Evolutionary conservation across 768 basidiomycete genomes (phyloP).

Genomic region (Mycena vitilis): DNA sequence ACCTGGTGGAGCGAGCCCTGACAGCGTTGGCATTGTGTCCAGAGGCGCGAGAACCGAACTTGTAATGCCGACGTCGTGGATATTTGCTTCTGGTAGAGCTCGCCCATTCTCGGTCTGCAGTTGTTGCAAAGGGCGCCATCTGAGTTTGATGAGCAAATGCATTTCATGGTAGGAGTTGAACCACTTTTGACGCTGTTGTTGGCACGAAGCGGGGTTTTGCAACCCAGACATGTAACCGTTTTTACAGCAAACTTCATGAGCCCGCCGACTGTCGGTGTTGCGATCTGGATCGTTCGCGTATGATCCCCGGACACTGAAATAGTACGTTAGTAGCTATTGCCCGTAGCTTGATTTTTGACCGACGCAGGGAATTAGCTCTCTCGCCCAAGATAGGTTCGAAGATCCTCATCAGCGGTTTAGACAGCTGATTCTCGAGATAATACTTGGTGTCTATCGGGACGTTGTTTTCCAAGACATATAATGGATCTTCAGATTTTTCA

Average conservation of each 20-base stretch:
- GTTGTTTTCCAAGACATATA: conserved; percentile 98
- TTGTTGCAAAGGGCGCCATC: conserved; percentile 96
- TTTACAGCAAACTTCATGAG: conserved; percentile 99
- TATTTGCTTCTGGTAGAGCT: conserved; percentile 94
- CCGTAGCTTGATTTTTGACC: conserved; percentile 43
- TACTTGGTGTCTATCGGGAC: conserved; percentile 98
- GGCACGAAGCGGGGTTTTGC: conserved; percentile 86
- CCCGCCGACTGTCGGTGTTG: conserved; percentile 95
- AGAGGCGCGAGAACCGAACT: conserved; percentile 92
- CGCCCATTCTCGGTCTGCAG: conserved; percentile 86
- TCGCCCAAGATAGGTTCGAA: conserved; percentile 98
- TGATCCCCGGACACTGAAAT: conserved; percentile 92
- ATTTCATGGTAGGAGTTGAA: conserved; percentile 36
- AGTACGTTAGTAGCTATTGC: conserved; percentile 16
- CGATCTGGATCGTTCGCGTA: conserved; percentile 94
- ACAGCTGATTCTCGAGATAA: conserved; percentile 97
- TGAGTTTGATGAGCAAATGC: conserved; percentile 42
- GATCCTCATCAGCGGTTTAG: conserved; percentile 96
- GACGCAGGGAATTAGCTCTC: conserved; percentile 85
- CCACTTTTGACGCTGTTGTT: conserved; percentile 81
- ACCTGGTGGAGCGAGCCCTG: conserved; percentile 98
- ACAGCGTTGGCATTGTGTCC: conserved; percentile 99
- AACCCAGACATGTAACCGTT: conserved; percentile 93
- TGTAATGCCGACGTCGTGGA: conserved; percentile 80
- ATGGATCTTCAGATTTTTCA: conserved; percentile 97